Conservation (phyloP, 495 filamentous ascomycete genomes). For the Hypoxylon fragiforme region DNA sequence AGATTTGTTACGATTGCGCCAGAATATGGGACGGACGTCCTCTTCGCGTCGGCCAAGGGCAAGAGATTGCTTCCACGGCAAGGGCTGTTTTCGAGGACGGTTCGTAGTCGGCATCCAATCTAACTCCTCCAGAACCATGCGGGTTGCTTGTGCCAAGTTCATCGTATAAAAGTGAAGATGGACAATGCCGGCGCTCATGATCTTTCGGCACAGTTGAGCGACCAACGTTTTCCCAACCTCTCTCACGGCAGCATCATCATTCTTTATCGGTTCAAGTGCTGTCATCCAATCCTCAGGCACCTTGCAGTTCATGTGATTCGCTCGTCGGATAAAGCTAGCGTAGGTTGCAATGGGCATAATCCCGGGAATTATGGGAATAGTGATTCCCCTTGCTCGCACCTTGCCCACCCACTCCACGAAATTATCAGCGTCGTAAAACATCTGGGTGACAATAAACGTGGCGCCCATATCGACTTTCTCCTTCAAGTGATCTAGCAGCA, state of each 20-base stretch:
- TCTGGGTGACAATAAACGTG: conserved; percentile 94
- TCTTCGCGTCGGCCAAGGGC: conserved; percentile 84
- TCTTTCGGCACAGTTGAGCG: conserved; percentile 86
- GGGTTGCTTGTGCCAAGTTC: conserved; percentile 95
- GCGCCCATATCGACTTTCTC: conserved; percentile 96
- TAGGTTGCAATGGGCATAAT: conserved; percentile 99
- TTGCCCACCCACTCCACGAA: conserved; percentile 89
- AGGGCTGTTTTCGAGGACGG: conserved; percentile 75
- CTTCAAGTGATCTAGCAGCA: conserved; percentile 89
- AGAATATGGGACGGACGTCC: conserved; percentile 98
- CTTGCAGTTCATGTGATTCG: conserved; percentile 82
- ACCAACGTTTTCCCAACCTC: conserved; percentile 88
- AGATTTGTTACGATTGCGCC: conserved; percentile 94
- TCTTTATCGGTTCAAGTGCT: conserved; percentile 88
- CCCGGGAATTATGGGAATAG: conserved; percentile 88
- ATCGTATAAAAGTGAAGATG: conserved; percentile 99
- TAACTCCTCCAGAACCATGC: conserved; percentile 89
- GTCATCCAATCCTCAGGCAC: conserved; percentile 81
- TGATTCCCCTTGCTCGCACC: conserved; percentile 81
- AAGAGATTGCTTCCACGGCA: conserved; percentile 95
- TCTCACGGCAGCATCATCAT: conserved; percentile 89
- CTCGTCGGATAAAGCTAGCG: conserved; percentile 84
- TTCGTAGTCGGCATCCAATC: conserved; percentile 73
- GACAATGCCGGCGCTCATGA: conserved; percentile 77
- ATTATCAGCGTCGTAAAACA: conserved; percentile 98